These are phyloP conservation scores for Penicillium glabrum DNA, from an alignment of 2,329 filamentous ascomycete species.

Conservation along the genomic window DNA sequence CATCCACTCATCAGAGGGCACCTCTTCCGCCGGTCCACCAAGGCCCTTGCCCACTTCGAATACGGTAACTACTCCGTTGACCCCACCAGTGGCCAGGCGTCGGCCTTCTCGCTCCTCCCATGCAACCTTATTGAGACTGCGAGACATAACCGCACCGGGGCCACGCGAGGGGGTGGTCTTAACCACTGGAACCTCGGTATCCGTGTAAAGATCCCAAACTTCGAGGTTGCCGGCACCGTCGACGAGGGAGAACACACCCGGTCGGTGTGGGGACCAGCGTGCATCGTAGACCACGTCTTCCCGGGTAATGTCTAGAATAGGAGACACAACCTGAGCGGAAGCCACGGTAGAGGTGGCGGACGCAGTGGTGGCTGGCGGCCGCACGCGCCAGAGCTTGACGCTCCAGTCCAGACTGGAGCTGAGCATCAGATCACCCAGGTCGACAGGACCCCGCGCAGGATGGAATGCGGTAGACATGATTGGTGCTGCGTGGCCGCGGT, in stretches of 20 bases:
- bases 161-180: constrained; percentile 68
- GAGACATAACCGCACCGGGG: constrained; percentile 68
- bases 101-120: constrained; percentile 92
- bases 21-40: constrained; percentile 79
- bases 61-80: constrained; percentile 85
- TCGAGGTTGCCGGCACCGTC: constrained; percentile 91
- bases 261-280: constrained; percentile 90
- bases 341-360: constrained; percentile 38
- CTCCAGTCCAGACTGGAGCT: constrained; percentile 96
- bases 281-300: constrained; percentile 98
- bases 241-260: constrained; percentile 90
- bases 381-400: constrained; percentile 94
- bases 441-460: constrained; percentile 84
- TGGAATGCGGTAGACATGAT: constrained; percentile 98
- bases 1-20: constrained; percentile 87
- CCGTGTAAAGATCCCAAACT: constrained; percentile 90
- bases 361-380: constrained; percentile 48
- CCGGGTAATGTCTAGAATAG: constrained; percentile 84
- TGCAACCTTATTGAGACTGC: constrained; percentile 88
- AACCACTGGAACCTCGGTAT: constrained; percentile 87
- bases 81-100: constrained; percentile 82
- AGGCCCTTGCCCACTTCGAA: constrained; percentile 82
- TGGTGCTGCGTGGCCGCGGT: constrained; percentile 86
- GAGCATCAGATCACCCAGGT: constrained; percentile 89
- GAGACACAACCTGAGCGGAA: constrained; percentile 58